phyloP scores from a whole-genome alignment of 768 basidiomycete species.

The Baorangia bicolor region DNA sequence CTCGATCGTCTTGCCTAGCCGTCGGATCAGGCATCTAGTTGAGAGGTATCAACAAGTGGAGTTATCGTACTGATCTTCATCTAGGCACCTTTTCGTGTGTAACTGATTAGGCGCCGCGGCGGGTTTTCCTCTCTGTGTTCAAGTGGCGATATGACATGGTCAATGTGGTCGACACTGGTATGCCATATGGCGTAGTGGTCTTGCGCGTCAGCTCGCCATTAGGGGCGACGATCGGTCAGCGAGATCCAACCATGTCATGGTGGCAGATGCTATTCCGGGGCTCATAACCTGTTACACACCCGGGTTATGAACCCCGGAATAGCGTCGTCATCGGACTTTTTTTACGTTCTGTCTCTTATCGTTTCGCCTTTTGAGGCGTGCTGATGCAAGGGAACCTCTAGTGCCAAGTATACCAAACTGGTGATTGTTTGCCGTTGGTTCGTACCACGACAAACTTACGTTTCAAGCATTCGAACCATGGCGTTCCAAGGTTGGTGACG shows the following conservation, averaged over 20 bases:
- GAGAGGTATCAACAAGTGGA: neutral
- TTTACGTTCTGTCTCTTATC: neutral
- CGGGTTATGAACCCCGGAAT: conserved; percentile 17
- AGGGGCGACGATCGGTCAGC: neutral
- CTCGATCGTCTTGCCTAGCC: conserved; percentile 9
- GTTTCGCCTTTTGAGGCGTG: neutral
- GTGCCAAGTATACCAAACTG: neutral
- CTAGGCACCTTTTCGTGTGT: neutral
- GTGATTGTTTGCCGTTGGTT: neutral
- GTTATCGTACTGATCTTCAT: conserved; percentile 4
- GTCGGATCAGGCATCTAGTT: conserved; percentile 11
- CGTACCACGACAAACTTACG: conserved; percentile 14
- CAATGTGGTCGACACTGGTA: neutral
- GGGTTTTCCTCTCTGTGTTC: neutral
- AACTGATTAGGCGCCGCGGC: no score
- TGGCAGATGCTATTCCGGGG: conserved; percentile 23
- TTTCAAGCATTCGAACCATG: conserved; percentile 1
- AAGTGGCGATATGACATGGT: neutral
- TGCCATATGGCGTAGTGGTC: conserved; percentile 13
- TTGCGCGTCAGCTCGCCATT: neutral
- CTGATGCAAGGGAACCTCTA: neutral
- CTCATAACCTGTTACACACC: conserved; percentile 25
- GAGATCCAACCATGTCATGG: conserved; percentile 9
- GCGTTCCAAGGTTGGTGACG: conserved; percentile 10
- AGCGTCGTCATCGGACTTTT: conserved; percentile 12